phyloP scores from a whole-genome alignment of 352 stramenopile genomes.

The Phytophthora nicotianae region DNA sequence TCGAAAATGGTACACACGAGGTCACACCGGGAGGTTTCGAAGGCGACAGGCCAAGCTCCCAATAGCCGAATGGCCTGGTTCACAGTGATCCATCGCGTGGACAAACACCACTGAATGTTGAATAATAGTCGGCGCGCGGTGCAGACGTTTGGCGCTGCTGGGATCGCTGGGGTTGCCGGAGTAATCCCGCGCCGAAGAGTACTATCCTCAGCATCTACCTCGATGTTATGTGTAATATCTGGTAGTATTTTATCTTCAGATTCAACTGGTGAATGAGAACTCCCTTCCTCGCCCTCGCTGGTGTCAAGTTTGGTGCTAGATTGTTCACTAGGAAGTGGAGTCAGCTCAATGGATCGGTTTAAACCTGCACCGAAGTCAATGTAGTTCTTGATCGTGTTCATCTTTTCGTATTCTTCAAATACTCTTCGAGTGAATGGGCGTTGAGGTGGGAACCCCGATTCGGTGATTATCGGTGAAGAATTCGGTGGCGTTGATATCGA shows the following conservation, averaged over 20 bases:
- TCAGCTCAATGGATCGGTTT: conserved; percentile 51
- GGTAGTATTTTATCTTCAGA: conserved; percentile 7
- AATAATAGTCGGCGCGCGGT: conserved; percentile 66
- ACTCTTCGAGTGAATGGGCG: conserved; percentile 43
- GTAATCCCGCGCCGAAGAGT: not conserved
- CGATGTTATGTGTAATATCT: not conserved
- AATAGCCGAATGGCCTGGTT: conserved; percentile 64
- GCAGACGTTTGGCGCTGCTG: conserved; percentile 30
- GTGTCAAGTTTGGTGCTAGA: conserved; percentile 9
- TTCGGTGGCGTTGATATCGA: conserved; percentile 3
- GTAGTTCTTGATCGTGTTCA: conserved; percentile 69
- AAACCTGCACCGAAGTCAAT: conserved; percentile 64
- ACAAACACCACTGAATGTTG: conserved; percentile 74
- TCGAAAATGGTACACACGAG: conserved; percentile 76
- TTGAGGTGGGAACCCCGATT: conserved; percentile 46
- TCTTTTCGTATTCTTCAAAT: conserved; percentile 65
- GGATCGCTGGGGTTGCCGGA: conserved; percentile 22
- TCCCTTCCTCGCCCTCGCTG: conserved; percentile 23
- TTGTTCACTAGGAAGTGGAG: conserved; percentile 18
- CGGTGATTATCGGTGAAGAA: not conserved
- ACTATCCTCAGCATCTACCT: not conserved
- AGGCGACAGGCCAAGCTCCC: conserved; percentile 48
- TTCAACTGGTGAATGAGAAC: not conserved
- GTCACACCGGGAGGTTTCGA: conserved; percentile 59
- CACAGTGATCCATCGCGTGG: conserved; percentile 70